Conservation (phyloP, 2,329 filamentous ascomycete genomes). For the Emmonsia crescens region DNA sequence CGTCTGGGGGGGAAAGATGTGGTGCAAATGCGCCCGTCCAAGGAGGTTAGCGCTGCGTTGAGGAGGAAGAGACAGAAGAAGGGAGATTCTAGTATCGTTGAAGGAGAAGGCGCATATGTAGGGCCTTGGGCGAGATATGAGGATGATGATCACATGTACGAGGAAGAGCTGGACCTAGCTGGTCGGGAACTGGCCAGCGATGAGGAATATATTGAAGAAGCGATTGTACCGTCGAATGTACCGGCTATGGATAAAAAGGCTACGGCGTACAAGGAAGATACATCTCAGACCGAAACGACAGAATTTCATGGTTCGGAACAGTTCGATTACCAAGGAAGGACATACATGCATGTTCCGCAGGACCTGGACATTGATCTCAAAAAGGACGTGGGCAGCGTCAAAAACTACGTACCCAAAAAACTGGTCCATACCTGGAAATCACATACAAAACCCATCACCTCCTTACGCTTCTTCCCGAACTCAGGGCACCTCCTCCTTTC, state of each 20-base stretch:
- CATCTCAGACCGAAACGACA: conserved; percentile 65
- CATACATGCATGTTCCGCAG: conserved; percentile 95
- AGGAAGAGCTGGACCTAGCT: conserved; percentile 55
- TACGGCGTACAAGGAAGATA: conserved; percentile 40
- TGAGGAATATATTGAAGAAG: conserved; percentile 71
- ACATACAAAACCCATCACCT: conserved; percentile 75
- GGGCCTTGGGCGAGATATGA: conserved; percentile 90
- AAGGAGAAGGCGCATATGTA: conserved; percentile 78
- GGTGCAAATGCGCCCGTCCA: conserved; percentile 48
- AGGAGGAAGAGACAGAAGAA: conserved; percentile 71
- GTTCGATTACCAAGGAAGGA: conserved; percentile 88
- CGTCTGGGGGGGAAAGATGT: conserved; percentile 41
- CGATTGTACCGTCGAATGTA: conserved; percentile 44
- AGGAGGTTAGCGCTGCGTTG: conserved; percentile 58
- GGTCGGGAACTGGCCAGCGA: conserved; percentile 65
- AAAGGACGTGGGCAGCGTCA: conserved; percentile 67
- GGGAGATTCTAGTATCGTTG: conserved; percentile 70
- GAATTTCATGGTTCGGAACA: conserved; percentile 75
- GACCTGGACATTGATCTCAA: conserved; percentile 76
- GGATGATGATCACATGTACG: conserved; percentile 58
- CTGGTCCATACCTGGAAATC: conserved; percentile 80
- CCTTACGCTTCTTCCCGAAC: conserved; percentile 76
- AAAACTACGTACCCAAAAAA: conserved; percentile 94
- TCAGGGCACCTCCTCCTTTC: conserved; percentile 84
- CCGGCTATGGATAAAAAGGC: conserved; percentile 41